Percentiles rank a stretch among this genome's conserved stretches.
These are phyloP conservation scores for Litsea cubeba DNA, from an alignment of 164 flowering plant genomes.

Conservation along the genomic window DNA sequence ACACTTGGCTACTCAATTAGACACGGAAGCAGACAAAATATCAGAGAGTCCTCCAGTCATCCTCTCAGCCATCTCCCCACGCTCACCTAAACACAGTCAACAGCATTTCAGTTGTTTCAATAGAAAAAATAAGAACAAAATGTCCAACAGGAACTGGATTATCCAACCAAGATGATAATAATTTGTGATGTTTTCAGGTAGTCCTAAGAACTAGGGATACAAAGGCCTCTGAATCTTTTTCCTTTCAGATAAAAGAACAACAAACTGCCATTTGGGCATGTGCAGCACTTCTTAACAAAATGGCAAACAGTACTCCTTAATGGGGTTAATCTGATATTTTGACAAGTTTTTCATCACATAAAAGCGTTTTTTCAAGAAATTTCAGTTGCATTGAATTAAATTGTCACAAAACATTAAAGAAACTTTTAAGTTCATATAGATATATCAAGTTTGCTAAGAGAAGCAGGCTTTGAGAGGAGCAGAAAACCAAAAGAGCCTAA, in stretches of 20 bases:
- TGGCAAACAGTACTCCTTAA: background rate
- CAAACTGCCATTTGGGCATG: background rate
- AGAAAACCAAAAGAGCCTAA: conserved; percentile 19
- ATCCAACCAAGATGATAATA: background rate
- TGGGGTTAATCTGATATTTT: background rate
- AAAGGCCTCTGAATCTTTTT: background rate
- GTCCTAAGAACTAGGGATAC: background rate
- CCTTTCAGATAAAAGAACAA: too few relatives aligned
- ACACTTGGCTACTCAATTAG: conserved; percentile 13
- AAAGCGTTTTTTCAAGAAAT: too few relatives aligned
- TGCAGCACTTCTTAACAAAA: background rate
- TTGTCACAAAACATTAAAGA: background rate
- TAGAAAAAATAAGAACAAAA: background rate
- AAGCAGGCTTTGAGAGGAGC: background rate
- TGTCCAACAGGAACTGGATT: background rate
- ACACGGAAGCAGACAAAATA: conserved; percentile 22
- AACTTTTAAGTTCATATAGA: background rate
- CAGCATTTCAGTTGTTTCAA: background rate
- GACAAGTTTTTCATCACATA: too few relatives aligned
- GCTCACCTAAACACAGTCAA: conserved; percentile 54
- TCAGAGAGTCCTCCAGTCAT: conserved; percentile 83
- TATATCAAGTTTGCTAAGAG: background rate
- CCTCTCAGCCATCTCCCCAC: conserved; percentile 81
- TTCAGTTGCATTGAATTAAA: background rate
- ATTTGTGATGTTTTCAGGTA: background rate